Evolutionary conservation across 176 grass and related monocot genomes (phyloP).

Genomic region (Tuctoria greenei): DNA sequence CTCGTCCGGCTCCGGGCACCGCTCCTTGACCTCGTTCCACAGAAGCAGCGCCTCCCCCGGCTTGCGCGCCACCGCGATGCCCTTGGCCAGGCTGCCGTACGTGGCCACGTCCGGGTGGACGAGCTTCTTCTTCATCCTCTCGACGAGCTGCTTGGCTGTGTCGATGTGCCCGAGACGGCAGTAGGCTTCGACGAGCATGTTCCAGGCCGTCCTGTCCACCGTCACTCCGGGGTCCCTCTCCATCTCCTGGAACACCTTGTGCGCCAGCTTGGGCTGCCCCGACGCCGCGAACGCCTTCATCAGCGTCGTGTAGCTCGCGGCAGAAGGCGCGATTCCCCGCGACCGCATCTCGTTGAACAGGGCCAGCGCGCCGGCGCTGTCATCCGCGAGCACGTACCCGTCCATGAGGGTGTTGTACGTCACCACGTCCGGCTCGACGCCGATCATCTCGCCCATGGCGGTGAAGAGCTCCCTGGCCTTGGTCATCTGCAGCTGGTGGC

Average conservation of each 20-base stretch:
- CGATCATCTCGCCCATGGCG: constrained; percentile 38
- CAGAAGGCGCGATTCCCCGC: constrained; percentile 61
- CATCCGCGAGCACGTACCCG: constrained; percentile 72
- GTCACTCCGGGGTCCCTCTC: constrained; percentile 62
- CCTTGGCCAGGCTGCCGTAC: constrained; percentile 85
- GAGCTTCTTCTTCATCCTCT: constrained; percentile 57
- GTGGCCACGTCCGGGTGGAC: constrained; percentile 60
- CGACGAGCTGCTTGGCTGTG: constrained; percentile 63
- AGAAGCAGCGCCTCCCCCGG: constrained; percentile 84
- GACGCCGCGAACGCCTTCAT: constrained; percentile 88
- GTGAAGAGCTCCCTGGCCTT: constrained; percentile 55
- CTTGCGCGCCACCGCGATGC: constrained; percentile 51
- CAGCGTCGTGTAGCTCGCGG: constrained; percentile 88
- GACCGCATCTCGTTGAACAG: constrained; percentile 85
- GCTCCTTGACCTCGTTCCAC: constrained; percentile 85
- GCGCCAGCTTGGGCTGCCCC: constrained; percentile 75
- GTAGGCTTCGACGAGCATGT: constrained; percentile 84
- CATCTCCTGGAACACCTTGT: constrained; percentile 93
- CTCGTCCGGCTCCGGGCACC: constrained; percentile 59
- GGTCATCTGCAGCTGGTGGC: constrained; percentile 63
- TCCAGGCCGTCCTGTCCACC: constrained; percentile 71
- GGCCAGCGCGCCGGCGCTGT: constrained; percentile 62
- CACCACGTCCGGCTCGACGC: constrained; percentile 64
- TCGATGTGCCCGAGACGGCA: constrained; percentile 61
- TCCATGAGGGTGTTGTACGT: constrained; percentile 93